Conservation (phyloP, 2,329 filamentous ascomycete genomes). For the Penicillium sp. region DNA sequence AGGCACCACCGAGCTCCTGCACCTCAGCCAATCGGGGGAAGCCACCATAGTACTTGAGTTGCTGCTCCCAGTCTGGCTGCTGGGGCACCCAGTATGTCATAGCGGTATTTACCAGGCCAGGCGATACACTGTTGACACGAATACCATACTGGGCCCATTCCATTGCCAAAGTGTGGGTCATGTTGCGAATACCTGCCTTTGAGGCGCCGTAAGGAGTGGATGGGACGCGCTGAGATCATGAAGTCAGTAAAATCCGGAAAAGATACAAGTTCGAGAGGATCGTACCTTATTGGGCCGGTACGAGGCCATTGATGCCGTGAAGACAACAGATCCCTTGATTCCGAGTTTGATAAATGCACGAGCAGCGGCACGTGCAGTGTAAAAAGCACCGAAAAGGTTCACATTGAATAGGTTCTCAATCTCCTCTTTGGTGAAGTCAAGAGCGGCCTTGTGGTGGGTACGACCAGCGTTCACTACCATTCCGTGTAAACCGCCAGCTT, state of each 20-base stretch:
- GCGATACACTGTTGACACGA: slow-evolving; percentile 48
- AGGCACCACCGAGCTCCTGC: slow-evolving; percentile 6
- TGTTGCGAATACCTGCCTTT: slow-evolving; percentile 45
- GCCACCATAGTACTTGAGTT: slow-evolving; percentile 60
- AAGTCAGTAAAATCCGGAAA: not conserved
- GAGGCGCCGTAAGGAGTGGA: slow-evolving; percentile 51
- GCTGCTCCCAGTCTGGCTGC: slow-evolving; percentile 56
- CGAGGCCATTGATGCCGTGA: slow-evolving; percentile 52
- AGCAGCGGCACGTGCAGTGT: slow-evolving; percentile 29
- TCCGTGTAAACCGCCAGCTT: slow-evolving; percentile 52
- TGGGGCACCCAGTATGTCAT: slow-evolving; percentile 48
- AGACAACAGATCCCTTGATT: slow-evolving; percentile 43
- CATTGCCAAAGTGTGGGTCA: slow-evolving; percentile 44
- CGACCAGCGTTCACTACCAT: slow-evolving; percentile 58
- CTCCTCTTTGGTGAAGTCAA: slow-evolving; percentile 56
- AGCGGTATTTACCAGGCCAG: slow-evolving; percentile 45
- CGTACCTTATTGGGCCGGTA: slow-evolving; percentile 47
- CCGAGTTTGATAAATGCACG: slow-evolving; percentile 47
- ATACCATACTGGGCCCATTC: slow-evolving; percentile 50
- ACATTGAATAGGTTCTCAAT: slow-evolving; percentile 51
- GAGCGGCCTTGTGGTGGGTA: slow-evolving; percentile 57
- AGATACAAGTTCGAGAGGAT: not conserved
- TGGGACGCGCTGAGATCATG: slow-evolving; percentile 39
- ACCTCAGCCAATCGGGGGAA: slow-evolving; percentile 49
- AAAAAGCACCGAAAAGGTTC: slow-evolving; percentile 37